Base-by-base conservation (phyloP, 2,329 filamentous ascomycete genomes). In the Pestalotiopsis sp. region DNA sequence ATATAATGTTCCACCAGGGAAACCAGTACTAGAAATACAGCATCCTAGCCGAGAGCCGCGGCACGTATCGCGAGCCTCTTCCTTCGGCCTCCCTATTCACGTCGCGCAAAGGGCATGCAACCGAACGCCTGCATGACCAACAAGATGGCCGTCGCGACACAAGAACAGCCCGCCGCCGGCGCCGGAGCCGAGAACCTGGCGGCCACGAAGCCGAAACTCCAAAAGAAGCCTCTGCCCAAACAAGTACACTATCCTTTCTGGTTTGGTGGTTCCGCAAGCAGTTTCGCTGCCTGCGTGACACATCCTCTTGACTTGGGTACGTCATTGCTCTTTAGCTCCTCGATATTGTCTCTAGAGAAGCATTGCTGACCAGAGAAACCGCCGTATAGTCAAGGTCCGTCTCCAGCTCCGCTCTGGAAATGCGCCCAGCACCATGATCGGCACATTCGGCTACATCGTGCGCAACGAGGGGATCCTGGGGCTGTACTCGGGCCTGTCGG, bases 211-310 rank as follows among this genome's bases (percentile, higher is more conserved):
- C 70, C 66, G 36, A 77, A 75, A 69, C 69, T 69, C 12, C 73
- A 81, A 74, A 81, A 83, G 76, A 82, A 83, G 71, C 71, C 78
- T 74, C 39, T 87, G 57, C 82, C 83, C 70, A 75, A 77, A 69
- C 75, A 76, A 65, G 75, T 83, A 25, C 72, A 76, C 38, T 95
- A 95, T 82, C 93, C 93, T 11, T 95, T 95, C 82, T 98, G 95
- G 96, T 98, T 99, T 80, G 96, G 96, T 72, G 96, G 96, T 68
- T 97, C 94, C 79, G 94, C 95, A 65, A 96, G 93, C 78, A 97
- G 94, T 79, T 91, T 96, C 85, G 95, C 95, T 49, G 95, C 95
- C 59, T 91, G 90, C 74, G 93, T 97, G 63, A 98, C 95, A 38
- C 95, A 98, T 86, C 95, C 95, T 64, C 85, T 98, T 78, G 95